Evolutionary conservation across 1,284 basidiomycete species (phyloP), one percentile per base, ranked within the genome.

Genomic region (Trichosporon inkin): DNA sequence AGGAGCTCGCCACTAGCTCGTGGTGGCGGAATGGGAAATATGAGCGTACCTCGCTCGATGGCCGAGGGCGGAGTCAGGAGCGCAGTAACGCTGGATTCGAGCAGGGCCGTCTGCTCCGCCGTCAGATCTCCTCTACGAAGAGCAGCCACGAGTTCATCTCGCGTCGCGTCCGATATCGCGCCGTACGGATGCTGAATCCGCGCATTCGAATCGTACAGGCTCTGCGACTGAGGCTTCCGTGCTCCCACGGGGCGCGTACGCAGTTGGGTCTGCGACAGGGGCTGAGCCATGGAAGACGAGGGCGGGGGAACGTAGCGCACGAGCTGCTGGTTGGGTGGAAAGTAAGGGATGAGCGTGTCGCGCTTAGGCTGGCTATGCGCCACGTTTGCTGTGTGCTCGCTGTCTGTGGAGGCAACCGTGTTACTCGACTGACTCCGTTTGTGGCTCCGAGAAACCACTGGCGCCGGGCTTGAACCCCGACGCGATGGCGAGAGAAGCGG

Each of bases 331-430:
- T 49, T 22, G 6, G 44, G 44, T 16, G 44, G 44, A 22, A 49
- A 49, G 44, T 49, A 49, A 5, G 44, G 44, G 44, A 49, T 49
- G 22, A 49, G 28, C 24, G 44, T 49, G 24, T 49, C 44, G 24
- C 44, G 44, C 14, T 14, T 10, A 2, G 44, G 22, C 44, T 49
- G 24, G 24, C 28, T 22, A 10, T 49, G 44, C 6, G 44, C 22
- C 3, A 49, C 22, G 24, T 19, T 49, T 16, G 16, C 16, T 11
- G 8, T 32, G 28, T 32, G 28, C 28, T 32, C 28, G 28, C 28
- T 4, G 28, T 32, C 28, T 32, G 28, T 8, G 28, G 28, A 32
- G 8, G 44, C 44, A 17, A 7, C 44, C 11, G 44, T 28, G 44
- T 24, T 32, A 16, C 44, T 17, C 7, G 44, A 49, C 7, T 22